These are phyloP conservation scores for Phaeosphaeriaceae sp. DNA, from an alignment of 2,329 filamentous ascomycete genomes.

Conservation along the genomic window DNA sequence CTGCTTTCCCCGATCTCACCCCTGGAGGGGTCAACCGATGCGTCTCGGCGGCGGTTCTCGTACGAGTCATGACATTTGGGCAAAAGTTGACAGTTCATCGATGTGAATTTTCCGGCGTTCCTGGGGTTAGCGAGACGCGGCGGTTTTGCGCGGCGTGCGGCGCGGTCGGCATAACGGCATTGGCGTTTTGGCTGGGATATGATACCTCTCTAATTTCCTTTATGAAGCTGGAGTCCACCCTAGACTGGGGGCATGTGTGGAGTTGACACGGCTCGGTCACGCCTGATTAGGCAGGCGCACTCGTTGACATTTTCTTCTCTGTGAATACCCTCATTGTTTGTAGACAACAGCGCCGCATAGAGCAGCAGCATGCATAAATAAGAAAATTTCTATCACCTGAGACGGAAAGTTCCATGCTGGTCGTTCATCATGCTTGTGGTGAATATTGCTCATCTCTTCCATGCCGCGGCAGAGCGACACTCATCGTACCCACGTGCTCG, in stretches of 20 bases:
- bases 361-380: conserved; percentile 7
- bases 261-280: conserved; percentile 7
- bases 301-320: conserved; percentile 5
- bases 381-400: background rate
- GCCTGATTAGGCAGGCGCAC: conserved; percentile 7
- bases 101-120: conserved; percentile 17
- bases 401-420: background rate
- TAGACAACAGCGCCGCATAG: conserved; percentile 6
- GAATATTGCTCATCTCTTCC: background rate
- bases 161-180: conserved; percentile 11
- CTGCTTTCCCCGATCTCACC: conserved; percentile 46
- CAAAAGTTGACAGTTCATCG: conserved; percentile 20
- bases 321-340: conserved; percentile 14
- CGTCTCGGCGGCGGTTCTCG: conserved; percentile 46
- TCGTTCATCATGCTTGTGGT: background rate
- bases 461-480: background rate
- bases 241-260: conserved; percentile 16
- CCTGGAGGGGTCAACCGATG: conserved; percentile 37
- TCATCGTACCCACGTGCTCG: background rate
- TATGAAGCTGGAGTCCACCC: conserved; percentile 18
- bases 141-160: conserved; percentile 5
- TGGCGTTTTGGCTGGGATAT: conserved; percentile 19
- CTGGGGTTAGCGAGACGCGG: conserved; percentile 6
- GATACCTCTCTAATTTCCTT: conserved; percentile 17
- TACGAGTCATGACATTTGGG: conserved; percentile 44